phyloP scores from a whole-genome alignment of 495 filamentous ascomycete species.

The Penicillium chermesinum region DNA sequence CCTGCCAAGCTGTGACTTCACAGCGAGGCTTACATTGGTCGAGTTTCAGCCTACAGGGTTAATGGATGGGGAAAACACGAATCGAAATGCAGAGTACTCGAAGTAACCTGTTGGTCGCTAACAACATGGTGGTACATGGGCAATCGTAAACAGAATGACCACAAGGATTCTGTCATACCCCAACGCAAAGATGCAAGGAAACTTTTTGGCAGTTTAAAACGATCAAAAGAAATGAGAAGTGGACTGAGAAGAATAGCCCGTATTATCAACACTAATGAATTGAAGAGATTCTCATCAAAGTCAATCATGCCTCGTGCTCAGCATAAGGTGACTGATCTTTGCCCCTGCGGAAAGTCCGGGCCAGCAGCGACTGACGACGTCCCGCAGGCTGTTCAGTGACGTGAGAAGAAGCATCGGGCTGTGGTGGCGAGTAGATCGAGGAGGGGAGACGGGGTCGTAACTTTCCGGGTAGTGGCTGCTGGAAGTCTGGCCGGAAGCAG shows the following conservation, averaged over 20 bases:
- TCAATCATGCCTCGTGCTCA: constrained; percentile 10
- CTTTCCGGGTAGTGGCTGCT: constrained; percentile 15
- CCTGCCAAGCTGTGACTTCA: too few relatives aligned
- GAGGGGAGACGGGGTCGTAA: constrained; percentile 23
- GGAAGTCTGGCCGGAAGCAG: constrained; percentile 8
- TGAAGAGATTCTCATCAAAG: not conserved
- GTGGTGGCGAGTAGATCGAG: constrained; percentile 16
- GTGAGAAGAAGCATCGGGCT: constrained; percentile 4
- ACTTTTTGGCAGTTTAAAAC: not conserved
- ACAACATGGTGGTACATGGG: not conserved
- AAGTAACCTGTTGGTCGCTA: not conserved
- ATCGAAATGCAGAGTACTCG: too few relatives aligned
- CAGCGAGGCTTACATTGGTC: too few relatives aligned
- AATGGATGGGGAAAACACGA: too few relatives aligned
- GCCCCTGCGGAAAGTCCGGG: constrained; percentile 5
- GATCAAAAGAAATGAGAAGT: not conserved
- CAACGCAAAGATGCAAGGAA: constrained; percentile 2
- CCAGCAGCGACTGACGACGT: constrained; percentile 8
- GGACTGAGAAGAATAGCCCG: not conserved
- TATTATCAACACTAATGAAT: not conserved
- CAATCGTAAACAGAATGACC: not conserved
- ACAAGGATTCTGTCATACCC: too few relatives aligned
- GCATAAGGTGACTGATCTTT: constrained; percentile 15
- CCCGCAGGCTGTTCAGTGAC: not conserved
- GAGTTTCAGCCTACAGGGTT: too few relatives aligned